A percentile compares a stretch with the other conserved stretches of the same genome.
phyloP scores from a whole-genome alignment of 2,329 filamentous ascomycete species.

The Chalaropsis ovoidea region DNA sequence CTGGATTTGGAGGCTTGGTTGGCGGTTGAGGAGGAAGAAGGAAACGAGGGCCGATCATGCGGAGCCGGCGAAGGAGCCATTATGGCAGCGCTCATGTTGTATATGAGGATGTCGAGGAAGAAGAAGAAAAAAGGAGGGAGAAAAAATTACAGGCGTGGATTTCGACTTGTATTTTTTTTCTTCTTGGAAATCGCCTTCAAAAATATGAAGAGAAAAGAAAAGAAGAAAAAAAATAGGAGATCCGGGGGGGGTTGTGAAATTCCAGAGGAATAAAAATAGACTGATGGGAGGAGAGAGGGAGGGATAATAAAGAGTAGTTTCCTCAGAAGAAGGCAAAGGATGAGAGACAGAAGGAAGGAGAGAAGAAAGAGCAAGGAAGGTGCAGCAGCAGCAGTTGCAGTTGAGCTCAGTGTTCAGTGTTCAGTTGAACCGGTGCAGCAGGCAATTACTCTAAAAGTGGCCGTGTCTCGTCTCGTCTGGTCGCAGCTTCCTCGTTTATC shows the following conservation, averaged over 20 bases:
- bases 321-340: slow-evolving; percentile 18
- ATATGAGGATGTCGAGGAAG: slow-evolving; percentile 5
- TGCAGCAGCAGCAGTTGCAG: neutral
- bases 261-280: slow-evolving; percentile 8
- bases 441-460: slow-evolving; percentile 16
- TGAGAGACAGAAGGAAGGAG: slow-evolving; percentile 17
- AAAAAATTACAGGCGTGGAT: too few relatives aligned
- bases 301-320: slow-evolving; percentile 7
- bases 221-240: slow-evolving; percentile 9
- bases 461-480: slow-evolving; percentile 21
- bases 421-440: slow-evolving; percentile 17
- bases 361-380: slow-evolving; percentile 22
- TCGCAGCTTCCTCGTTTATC: slow-evolving; percentile 22
- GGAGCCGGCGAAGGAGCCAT: slow-evolving; percentile 60
- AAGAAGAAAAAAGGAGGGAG: neutral
- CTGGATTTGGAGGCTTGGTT: slow-evolving; percentile 12
- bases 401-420: slow-evolving; percentile 2
- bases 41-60: slow-evolving; percentile 51
- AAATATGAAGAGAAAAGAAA: slow-evolving; percentile 2
- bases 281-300: slow-evolving; percentile 4
- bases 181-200: neutral
- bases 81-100: slow-evolving; percentile 56
- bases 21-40: slow-evolving; percentile 29
- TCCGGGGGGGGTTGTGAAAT: neutral
- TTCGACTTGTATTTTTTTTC: slow-evolving; percentile 2